These are phyloP conservation scores for Cryptosporidium muris DNA, from an alignment of 169 alveolate genomes.

Conservation along the genomic window DNA sequence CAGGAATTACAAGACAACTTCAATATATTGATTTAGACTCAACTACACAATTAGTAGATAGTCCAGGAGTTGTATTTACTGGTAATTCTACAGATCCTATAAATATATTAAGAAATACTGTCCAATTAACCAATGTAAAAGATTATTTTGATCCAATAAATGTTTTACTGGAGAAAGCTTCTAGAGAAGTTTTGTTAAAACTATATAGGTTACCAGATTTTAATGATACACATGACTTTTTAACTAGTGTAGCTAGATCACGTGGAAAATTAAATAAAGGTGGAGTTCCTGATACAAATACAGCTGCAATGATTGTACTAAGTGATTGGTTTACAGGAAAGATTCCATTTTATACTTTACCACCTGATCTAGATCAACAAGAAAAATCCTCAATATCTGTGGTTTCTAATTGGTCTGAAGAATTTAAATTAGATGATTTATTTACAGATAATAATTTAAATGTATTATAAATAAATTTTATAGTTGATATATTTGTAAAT, in stretches of 20 bases:
- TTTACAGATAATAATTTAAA: slow-evolving; percentile 34
- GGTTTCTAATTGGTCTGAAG: slow-evolving; percentile 58
- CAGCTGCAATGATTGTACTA: slow-evolving; percentile 88
- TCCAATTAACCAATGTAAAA: slow-evolving; percentile 86
- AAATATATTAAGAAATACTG: slow-evolving; percentile 84
- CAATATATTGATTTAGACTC: slow-evolving; percentile 90
- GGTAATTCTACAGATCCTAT: slow-evolving; percentile 80
- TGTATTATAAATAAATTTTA: neutral
- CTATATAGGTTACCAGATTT: slow-evolving; percentile 82
- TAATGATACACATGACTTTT: slow-evolving; percentile 74
- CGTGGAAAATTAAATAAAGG: slow-evolving; percentile 86
- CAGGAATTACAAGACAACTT: slow-evolving; percentile 91
- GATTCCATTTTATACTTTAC: slow-evolving; percentile 86
- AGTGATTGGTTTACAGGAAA: slow-evolving; percentile 89
- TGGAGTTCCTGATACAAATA: slow-evolving; percentile 86
- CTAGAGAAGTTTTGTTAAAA: slow-evolving; percentile 78
- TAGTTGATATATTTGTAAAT: neutral
- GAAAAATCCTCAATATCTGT: slow-evolving; percentile 38
- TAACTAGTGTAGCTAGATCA: slow-evolving; percentile 77
- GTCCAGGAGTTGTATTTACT: slow-evolving; percentile 93
- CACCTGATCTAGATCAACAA: slow-evolving; percentile 75
- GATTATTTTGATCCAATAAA: slow-evolving; percentile 88
- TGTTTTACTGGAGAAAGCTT: slow-evolving; percentile 81
- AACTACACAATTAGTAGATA: slow-evolving; percentile 88
- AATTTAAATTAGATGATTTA: slow-evolving; percentile 41